Evolutionary conservation across 1,139 yeast species (phyloP).

Genomic region (Chernovozyma sophiae-reginae): DNA sequence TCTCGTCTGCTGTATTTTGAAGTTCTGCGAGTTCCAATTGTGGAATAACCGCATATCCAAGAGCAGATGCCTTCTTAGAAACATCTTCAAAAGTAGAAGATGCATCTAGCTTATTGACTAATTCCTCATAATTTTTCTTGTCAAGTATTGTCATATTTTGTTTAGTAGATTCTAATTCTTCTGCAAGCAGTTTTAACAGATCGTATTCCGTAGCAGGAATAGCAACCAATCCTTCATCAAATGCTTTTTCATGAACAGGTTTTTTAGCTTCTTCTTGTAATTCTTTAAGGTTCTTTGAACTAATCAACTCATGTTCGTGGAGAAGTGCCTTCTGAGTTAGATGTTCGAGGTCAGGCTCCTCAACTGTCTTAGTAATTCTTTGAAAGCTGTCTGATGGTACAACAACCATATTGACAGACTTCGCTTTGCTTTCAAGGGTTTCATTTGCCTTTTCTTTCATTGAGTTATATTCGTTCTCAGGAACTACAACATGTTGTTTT

Average conservation of each 20-base stretch:
- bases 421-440: slow-evolving; percentile 14
- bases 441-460: slow-evolving; percentile 6
- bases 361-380: slow-evolving; percentile 12
- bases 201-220: slow-evolving; percentile 11
- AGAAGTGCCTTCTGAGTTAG: slow-evolving; percentile 16
- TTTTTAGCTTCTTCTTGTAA: slow-evolving; percentile 10
- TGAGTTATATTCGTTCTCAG: not conserved
- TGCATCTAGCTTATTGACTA: not conserved
- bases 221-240: slow-evolving; percentile 10
- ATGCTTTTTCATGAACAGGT: slow-evolving; percentile 32
- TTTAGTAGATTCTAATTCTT: slow-evolving; percentile 14
- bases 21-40: slow-evolving; percentile 9
- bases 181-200: slow-evolving; percentile 10
- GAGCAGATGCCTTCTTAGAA: slow-evolving; percentile 9
- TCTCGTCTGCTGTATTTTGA: slow-evolving; percentile 10
- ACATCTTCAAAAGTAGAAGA: slow-evolving; percentile 1
- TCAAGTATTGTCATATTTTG: slow-evolving; percentile 10
- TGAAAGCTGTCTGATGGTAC: slow-evolving; percentile 11
- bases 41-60: slow-evolving; percentile 10
- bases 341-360: slow-evolving; percentile 20
- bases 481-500: slow-evolving; percentile 11
- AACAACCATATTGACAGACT: slow-evolving; percentile 10
- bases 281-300: slow-evolving; percentile 5
- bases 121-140: slow-evolving; percentile 3
- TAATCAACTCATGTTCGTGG: slow-evolving; percentile 16